Conservation (phyloP, 179 eudicot species). For the Drosera spatulata region DNA sequence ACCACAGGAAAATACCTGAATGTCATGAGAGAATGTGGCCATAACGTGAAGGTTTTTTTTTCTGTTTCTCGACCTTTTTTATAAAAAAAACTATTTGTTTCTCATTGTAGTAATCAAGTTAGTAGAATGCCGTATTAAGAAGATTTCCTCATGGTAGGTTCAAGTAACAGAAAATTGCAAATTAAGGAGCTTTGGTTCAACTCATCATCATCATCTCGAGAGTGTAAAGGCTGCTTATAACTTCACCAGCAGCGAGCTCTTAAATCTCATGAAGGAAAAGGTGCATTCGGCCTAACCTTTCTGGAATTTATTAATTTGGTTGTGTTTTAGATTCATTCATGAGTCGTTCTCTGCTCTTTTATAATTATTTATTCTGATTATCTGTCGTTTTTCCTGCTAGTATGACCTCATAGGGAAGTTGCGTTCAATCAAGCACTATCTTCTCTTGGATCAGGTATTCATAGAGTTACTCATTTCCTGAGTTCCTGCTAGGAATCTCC, state of each 20-base stretch:
- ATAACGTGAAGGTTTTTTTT: conserved; percentile 66
- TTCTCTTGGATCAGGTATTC: conserved; percentile 93
- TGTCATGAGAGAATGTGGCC: conserved; percentile 99
- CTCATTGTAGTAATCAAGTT: not conserved
- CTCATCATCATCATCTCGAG: conserved; percentile 73
- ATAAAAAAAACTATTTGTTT: too few relatives aligned
- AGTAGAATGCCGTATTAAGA: conserved; percentile 7
- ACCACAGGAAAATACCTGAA: conserved; percentile 94
- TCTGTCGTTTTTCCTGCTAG: conserved; percentile 21
- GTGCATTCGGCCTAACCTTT: conserved; percentile 16
- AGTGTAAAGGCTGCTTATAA: conserved; percentile 91
- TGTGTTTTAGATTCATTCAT: conserved; percentile 4
- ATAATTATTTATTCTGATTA: conserved; percentile 3
- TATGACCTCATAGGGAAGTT: conserved; percentile 90
- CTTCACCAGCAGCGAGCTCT: conserved; percentile 90
- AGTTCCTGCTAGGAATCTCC: not conserved
- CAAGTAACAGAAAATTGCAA: conserved; percentile 71
- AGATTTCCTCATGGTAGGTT: conserved; percentile 31
- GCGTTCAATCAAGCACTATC: conserved; percentile 89
- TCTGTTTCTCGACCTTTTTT: not conserved
- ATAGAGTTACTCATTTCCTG: conserved; percentile 1
- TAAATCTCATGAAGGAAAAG: conserved; percentile 87
- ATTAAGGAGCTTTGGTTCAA: conserved; percentile 65
- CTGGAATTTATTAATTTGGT: not conserved
- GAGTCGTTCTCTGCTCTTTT: conserved; percentile 4